Conservation (phyloP, 2,329 filamentous ascomycete species). For the Aspergillus puulaauensis region DNA sequence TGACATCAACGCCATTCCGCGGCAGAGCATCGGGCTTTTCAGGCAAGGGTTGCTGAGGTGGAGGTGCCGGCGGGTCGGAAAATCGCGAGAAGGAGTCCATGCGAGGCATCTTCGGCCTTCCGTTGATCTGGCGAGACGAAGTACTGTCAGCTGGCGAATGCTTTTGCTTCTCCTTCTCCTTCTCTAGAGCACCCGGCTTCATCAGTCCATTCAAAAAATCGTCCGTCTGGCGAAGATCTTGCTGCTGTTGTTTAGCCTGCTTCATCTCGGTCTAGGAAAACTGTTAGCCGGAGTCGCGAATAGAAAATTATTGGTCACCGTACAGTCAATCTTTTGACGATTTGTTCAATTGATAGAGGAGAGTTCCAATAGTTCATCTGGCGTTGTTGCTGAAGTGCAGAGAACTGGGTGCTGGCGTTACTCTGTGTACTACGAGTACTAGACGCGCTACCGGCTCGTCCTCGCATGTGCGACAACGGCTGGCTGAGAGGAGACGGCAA, state of each 20-base stretch:
- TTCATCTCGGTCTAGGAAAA: conserved; percentile 78
- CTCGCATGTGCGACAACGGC: conserved; percentile 64
- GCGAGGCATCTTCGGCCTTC: conserved; percentile 52
- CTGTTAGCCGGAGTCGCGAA: conserved; percentile 23
- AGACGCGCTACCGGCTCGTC: conserved; percentile 68
- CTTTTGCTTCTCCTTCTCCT: conserved; percentile 52
- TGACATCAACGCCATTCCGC: conserved; percentile 46
- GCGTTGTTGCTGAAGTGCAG: conserved; percentile 67
- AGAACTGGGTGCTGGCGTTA: conserved; percentile 55
- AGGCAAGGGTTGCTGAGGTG: conserved; percentile 87
- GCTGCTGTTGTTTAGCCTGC: conserved; percentile 79
- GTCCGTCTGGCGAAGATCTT: conserved; percentile 78
- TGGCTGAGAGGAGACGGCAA: conserved; percentile 68
- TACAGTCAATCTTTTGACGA: conserved; percentile 83
- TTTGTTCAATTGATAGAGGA: conserved; percentile 88
- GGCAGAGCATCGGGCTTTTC: conserved; percentile 76
- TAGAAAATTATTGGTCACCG: conserved; percentile 18
- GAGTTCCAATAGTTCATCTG: conserved; percentile 81
- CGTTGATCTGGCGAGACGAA: conserved; percentile 48
- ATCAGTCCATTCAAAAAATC: conserved; percentile 78
- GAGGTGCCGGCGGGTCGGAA: conserved; percentile 88
- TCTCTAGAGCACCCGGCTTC: conserved; percentile 64
- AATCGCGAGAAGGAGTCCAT: conserved; percentile 80
- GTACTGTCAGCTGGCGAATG: conserved; percentile 45
- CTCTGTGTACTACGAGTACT: conserved; percentile 58